Evolutionary conservation across 139 green algal species (phyloP).

Genomic region (Asterochloris erici): DNA sequence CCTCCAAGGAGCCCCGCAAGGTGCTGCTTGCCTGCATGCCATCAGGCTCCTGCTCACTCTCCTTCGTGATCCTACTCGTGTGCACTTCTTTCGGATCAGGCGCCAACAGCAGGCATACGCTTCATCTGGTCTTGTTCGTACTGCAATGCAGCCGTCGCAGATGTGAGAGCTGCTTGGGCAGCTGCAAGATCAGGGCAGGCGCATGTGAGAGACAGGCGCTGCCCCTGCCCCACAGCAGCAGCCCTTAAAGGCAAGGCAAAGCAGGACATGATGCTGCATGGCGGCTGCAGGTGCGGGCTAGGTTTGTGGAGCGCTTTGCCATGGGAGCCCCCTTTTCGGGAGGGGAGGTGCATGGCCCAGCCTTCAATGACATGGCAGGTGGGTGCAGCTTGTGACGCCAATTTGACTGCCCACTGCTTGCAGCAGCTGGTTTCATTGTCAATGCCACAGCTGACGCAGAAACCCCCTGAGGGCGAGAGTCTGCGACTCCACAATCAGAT

Average conservation of each 20-base stretch:
- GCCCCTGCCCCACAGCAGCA: background rate
- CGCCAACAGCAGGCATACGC: background rate
- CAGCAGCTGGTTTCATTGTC: no score
- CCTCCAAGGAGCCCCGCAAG: conserved; percentile 21
- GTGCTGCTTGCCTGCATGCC: background rate
- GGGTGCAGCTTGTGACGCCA: no score
- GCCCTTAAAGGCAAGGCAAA: background rate
- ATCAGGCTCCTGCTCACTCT: no score
- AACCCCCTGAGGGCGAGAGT: no score
- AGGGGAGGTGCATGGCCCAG: conserved; percentile 67
- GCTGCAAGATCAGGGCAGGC: background rate
- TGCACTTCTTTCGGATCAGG: background rate
- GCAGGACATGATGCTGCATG: background rate
- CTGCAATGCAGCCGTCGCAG: no score
- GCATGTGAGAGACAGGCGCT: background rate
- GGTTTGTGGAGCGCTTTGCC: conserved; percentile 90
- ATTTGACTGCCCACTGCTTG: no score
- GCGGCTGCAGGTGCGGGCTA: conserved; percentile 47
- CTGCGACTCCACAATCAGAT: no score
- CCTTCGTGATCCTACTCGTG: no score
- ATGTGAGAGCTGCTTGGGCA: background rate
- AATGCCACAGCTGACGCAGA: no score
- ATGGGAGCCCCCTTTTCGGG: conserved; percentile 83
- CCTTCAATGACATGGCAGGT: conserved; percentile 60
- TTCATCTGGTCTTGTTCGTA: background rate